Evolutionary conservation across 495 filamentous ascomycete genomes (phyloP).

Genomic region (Xylaria nigripes): DNA sequence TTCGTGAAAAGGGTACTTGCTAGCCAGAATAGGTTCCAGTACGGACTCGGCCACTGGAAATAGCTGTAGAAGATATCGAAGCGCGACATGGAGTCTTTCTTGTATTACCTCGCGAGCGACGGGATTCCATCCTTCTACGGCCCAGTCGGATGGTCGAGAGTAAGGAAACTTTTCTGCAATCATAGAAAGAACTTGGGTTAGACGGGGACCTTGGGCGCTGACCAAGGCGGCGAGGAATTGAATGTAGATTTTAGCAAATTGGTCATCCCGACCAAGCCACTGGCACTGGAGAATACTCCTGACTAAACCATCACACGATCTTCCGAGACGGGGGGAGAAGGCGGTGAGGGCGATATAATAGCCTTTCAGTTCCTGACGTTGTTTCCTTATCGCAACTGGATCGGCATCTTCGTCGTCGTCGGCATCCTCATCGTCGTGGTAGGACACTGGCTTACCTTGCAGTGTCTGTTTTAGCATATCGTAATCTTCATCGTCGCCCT

Average conservation of each 20-base stretch:
- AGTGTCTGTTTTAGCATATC: constrained; percentile 56
- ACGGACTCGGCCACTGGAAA: constrained; percentile 64
- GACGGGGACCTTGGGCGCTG: constrained; percentile 59
- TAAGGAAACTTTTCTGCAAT: constrained; percentile 66
- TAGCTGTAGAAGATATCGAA: constrained; percentile 67
- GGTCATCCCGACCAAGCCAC: constrained; percentile 79
- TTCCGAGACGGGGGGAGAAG: constrained; percentile 57
- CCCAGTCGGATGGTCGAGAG: constrained; percentile 40
- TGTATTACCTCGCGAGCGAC: constrained; percentile 54
- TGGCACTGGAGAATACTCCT: constrained; percentile 60
- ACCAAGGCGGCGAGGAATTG: constrained; percentile 73
- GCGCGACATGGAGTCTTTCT: constrained; percentile 60
- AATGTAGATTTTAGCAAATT: constrained; percentile 70
- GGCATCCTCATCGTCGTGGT: constrained; percentile 36
- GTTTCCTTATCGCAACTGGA: constrained; percentile 35
- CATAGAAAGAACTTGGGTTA: constrained; percentile 59
- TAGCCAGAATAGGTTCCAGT: constrained; percentile 53
- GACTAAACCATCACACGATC: constrained; percentile 66
- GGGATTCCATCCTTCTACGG: constrained; percentile 49
- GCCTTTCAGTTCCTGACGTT: constrained; percentile 50
- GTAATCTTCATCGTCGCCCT: constrained; percentile 63
- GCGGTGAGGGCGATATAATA: constrained; percentile 74
- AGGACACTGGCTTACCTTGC: constrained; percentile 26
- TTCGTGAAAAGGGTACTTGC: constrained; percentile 65
- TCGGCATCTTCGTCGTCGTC: constrained; percentile 29